Base-by-base conservation (phyloP, 2,329 filamentous ascomycete species). In the Gnomoniopsis sp. region DNA sequence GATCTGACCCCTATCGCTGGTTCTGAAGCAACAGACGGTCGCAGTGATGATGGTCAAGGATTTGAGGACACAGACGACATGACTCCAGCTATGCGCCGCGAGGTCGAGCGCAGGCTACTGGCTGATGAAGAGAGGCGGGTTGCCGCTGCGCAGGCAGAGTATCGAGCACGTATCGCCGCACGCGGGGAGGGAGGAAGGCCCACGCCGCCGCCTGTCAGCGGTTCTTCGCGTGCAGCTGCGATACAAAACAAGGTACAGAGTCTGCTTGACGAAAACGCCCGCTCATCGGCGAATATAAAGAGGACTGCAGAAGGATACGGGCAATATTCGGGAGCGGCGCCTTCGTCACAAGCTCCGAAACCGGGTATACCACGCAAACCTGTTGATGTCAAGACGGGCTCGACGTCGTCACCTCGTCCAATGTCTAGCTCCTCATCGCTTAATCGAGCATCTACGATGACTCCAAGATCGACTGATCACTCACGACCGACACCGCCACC, bases 211-310 rank as follows among this genome's bases (percentile, higher is more conserved):
- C 84, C 80, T 57, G 81, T 81, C 68, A 84, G 79, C n/a, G 79
- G 81, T 50, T 74, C 83, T 3, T 84, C 85, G 15, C 80, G 87
- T 46, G 91, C 92, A 19, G 84, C 87, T n/a, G 90, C 88, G 26
- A 99, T 99, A 66, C 92, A 98, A 71, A 92, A 90, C 69, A 88
- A 93, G 63, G 91, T 99, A 56, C 90, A 96, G 75, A 91, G 85
- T 52, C 78, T 98, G 52, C 77, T 99, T 17, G 88, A 87, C 61
- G 93, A 97, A 68, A 91, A 88, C 44, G 85, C 86, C 66, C 86
- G 80, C 64, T 79, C 85, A 6, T 74, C 79, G 1, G 70, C 81
- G 1, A 75, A 77, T 15, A 82, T 84, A 30, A 86, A 87, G 64
- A 75, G 79, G 52, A 96, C 91, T 0, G 93, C 93, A 1, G 88